A percentile compares a stretch with the other conserved stretches of the same genome.
Conservation (phyloP, 75 land plant genomes). For the Sequoiadendron giganteum region DNA sequence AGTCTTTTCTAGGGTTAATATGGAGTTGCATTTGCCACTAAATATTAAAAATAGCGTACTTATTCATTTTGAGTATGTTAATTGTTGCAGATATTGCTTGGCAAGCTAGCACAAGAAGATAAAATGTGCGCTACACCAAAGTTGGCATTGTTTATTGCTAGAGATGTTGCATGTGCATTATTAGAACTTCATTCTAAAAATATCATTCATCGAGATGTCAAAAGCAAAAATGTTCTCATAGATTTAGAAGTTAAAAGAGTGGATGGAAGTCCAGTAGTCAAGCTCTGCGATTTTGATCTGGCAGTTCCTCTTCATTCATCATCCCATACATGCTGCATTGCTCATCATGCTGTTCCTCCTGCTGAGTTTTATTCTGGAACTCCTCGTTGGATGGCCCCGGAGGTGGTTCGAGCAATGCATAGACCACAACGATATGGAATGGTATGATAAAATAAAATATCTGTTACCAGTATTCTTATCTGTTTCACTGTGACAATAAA, state of each 20-base stretch:
- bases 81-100: conserved; percentile 50
- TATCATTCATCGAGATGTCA: conserved; percentile 91
- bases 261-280: conserved; percentile 70
- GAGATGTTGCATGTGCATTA: conserved; percentile 80
- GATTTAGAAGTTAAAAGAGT: conserved; percentile 53
- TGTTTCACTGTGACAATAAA: not conserved
- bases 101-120: conserved; percentile 45
- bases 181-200: conserved; percentile 77
- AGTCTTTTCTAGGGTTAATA: conserved; percentile 5
- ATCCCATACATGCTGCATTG: conserved; percentile 80
- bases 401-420: conserved; percentile 80
- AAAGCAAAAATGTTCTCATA: conserved; percentile 86
- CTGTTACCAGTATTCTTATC: not conserved
- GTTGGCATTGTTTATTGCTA: conserved; percentile 63
- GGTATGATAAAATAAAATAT: conserved; percentile 34
- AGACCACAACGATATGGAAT: conserved; percentile 65
- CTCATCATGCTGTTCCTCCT: conserved; percentile 75
- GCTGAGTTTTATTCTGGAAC: conserved; percentile 88
- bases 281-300: conserved; percentile 94
- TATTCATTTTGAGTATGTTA: not conserved
- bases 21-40: not conserved
- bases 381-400: conserved; percentile 97
- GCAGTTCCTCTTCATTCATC: conserved; percentile 87
- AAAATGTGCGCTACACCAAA: conserved; percentile 46
- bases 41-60: not conserved